Conservation (phyloP, 768 basidiomycete genomes). For the Psilocybe cyanescens region DNA sequence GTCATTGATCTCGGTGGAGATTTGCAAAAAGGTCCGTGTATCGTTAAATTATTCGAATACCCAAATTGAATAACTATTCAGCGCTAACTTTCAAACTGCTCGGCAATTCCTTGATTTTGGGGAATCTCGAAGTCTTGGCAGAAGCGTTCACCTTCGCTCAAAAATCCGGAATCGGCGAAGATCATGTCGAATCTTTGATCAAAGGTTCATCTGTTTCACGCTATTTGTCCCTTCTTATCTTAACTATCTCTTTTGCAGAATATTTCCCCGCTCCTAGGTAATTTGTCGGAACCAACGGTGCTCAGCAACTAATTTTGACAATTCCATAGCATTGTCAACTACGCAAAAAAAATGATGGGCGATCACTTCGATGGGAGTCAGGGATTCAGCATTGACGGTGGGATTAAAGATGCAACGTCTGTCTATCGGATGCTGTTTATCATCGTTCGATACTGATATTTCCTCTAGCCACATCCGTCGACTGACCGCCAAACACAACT, state of each 20-base stretch:
- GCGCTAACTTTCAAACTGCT: conserved; percentile 78
- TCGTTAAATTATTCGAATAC: neutral
- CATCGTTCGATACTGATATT: conserved; percentile 16
- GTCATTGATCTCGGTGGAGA: conserved; percentile 84
- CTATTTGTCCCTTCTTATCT: neutral
- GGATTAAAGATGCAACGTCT: conserved; percentile 80
- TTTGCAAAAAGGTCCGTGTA: conserved; percentile 68
- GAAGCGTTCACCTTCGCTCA: conserved; percentile 87
- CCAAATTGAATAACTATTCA: conserved; percentile 23
- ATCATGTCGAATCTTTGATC: conserved; percentile 57
- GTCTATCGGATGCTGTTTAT: neutral
- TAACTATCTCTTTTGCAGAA: conserved; percentile 39
- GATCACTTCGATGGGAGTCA: conserved; percentile 74
- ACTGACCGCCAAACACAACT: conserved; percentile 64
- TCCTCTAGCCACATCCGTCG: conserved; percentile 63
- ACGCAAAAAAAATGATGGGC: conserved; percentile 32
- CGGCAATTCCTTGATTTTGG: conserved; percentile 79
- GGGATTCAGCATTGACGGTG: conserved; percentile 86
- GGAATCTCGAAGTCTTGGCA: conserved; percentile 77
- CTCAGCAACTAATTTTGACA: neutral
- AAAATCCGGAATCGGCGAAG: conserved; percentile 77
- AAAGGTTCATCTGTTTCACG: conserved; percentile 44
- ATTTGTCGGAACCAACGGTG: neutral
- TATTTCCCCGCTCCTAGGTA: conserved; percentile 70
- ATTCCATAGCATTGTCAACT: conserved; percentile 15